Evolutionary conservation across 441 rosid genomes (phyloP).

Genomic region (Rhodomyrtus psidioides): DNA sequence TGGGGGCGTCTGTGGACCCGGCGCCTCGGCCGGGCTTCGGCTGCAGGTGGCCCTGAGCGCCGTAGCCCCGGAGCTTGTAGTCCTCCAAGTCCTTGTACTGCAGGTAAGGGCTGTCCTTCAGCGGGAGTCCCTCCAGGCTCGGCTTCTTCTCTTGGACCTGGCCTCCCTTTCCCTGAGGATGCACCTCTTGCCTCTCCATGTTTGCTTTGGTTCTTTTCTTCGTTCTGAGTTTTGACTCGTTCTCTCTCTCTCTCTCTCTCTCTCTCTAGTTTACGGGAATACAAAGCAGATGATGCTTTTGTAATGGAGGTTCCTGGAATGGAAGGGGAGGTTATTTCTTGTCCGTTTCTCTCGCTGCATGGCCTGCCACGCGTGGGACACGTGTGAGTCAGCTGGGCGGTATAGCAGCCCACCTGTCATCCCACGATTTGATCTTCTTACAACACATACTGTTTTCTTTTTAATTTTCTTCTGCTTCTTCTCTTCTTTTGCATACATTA

Average conservation of each 20-base stretch:
- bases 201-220: neutral
- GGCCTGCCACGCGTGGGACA: slow-evolving; percentile 11
- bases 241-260: neutral
- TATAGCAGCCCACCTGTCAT: neutral
- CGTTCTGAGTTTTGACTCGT: neutral
- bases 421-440: neutral
- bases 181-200: neutral
- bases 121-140: slow-evolving; percentile 19
- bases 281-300: neutral
- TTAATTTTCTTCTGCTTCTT: neutral
- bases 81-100: slow-evolving; percentile 29
- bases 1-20: slow-evolving; percentile 37
- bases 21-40: slow-evolving; percentile 25
- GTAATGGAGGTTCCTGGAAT: neutral
- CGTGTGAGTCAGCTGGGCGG: slow-evolving; percentile 5
- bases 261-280: neutral
- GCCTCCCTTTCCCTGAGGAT: neutral
- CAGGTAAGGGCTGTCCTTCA: slow-evolving; percentile 24
- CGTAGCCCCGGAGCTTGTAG: slow-evolving; percentile 29
- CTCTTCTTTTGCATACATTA: neutral
- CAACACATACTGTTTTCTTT: neutral
- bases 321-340: neutral
- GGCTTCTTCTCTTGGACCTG: slow-evolving; percentile 1
- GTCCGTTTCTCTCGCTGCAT: neutral
- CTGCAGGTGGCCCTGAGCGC: slow-evolving; percentile 26